A percentile compares a stretch with the other conserved stretches of the same genome.
These are phyloP conservation scores for Cercospora sp. DNA, from an alignment of 2,329 filamentous ascomycete species.

Conservation along the genomic window DNA sequence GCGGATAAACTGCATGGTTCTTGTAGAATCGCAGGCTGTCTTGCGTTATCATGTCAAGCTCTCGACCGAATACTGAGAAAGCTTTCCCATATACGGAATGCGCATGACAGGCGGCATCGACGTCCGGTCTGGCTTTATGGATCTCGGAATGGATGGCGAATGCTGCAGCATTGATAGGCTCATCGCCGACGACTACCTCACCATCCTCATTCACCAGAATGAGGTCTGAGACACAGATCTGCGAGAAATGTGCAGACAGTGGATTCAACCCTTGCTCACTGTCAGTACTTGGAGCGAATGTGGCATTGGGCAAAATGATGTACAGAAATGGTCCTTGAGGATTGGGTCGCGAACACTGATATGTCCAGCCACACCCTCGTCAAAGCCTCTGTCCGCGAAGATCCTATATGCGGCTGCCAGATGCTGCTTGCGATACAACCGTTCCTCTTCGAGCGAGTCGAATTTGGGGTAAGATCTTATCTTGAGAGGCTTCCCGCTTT, in stretches of 20 bases:
- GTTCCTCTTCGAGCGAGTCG: constrained; percentile 40
- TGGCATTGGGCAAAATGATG: background rate
- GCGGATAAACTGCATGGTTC: constrained; percentile 45
- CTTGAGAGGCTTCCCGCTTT: constrained; percentile 47
- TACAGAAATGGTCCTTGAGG: constrained; percentile 40
- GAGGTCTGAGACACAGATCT: constrained; percentile 47
- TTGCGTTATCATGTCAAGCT: constrained; percentile 52
- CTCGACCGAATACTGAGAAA: constrained; percentile 48
- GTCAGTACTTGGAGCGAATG: background rate
- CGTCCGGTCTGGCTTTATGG: constrained; percentile 45
- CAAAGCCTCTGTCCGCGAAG: constrained; percentile 45
- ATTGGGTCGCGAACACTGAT: constrained; percentile 42
- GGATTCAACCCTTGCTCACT: constrained; percentile 42
- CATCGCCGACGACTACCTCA: constrained; percentile 44
- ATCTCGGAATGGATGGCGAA: constrained; percentile 50
- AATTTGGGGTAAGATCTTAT: constrained; percentile 49
- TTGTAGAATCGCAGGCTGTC: constrained; percentile 48
- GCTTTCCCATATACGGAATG: constrained; percentile 51
- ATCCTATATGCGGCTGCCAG: constrained; percentile 47
- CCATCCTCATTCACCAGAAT: constrained; percentile 49
- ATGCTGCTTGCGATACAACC: constrained; percentile 45
- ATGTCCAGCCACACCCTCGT: constrained; percentile 45
- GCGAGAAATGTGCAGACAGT: constrained; percentile 47
- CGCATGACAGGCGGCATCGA: constrained; percentile 45
- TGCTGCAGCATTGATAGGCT: constrained; percentile 48